Conservation (phyloP, 179 eudicot genomes). For the Nepenthes alata region DNA sequence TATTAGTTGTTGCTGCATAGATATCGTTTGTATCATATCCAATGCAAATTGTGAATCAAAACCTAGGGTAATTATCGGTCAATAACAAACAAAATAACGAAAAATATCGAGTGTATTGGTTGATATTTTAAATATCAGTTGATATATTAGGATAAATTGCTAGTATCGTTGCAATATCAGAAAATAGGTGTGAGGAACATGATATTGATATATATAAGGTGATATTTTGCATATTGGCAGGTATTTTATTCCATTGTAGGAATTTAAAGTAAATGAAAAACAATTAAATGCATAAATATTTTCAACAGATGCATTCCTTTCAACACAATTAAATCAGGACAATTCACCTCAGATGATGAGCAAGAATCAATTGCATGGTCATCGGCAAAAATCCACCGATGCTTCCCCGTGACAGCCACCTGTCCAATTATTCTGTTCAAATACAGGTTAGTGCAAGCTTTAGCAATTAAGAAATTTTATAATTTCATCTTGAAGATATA, state of each 20-base stretch:
- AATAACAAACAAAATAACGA: no score
- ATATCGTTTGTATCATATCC: no score
- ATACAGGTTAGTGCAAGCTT: not conserved
- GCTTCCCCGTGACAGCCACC: slow-evolving; percentile 81
- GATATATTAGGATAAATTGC: no score
- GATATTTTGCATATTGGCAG: not conserved
- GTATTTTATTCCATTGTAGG: no score
- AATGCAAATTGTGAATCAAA: no score
- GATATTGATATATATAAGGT: not conserved
- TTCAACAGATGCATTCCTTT: not conserved
- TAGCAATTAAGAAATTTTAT: not conserved
- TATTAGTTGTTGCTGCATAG: no score
- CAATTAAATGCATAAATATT: not conserved
- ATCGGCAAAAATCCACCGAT: slow-evolving; percentile 55
- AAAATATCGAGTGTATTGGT: no score
- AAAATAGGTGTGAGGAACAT: no score
- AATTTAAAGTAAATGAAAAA: no score
- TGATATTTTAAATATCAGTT: no score
- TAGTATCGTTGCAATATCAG: no score
- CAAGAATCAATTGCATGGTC: slow-evolving; percentile 23
- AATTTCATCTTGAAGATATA: not conserved
- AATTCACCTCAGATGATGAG: slow-evolving; percentile 44
- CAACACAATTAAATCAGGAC: not conserved
- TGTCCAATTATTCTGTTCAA: slow-evolving; percentile 56
- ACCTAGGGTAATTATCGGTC: no score